These are phyloP conservation scores for Fusarium haematococcum DNA, from an alignment of 2,329 filamentous ascomycete species.

Conservation along the genomic window DNA sequence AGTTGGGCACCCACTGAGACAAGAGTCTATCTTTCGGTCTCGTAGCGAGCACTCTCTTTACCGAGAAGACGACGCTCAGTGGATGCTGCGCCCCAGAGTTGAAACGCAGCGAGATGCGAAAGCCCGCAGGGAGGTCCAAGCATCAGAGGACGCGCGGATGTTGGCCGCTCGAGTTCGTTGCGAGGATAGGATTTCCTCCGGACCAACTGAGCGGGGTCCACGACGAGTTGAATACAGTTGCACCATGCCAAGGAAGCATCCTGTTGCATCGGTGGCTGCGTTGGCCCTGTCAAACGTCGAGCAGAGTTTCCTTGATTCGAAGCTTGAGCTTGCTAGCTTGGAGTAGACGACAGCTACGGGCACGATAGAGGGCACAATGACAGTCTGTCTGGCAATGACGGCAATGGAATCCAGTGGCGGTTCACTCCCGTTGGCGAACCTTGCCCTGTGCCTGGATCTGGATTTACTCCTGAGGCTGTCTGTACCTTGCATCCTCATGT, in stretches of 20 bases:
- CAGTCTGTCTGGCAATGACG: not conserved
- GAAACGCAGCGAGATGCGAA: not conserved
- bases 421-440: constrained; percentile 18
- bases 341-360: not conserved
- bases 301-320: constrained; percentile 8
- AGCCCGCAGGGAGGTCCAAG: constrained; percentile 15
- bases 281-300: constrained; percentile 16
- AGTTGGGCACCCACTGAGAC: not conserved
- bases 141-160: constrained; percentile 8
- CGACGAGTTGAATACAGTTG: not conserved
- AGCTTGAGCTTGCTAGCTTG: constrained; percentile 1
- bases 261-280: constrained; percentile 6
- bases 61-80: not conserved
- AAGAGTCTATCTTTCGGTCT: not conserved
- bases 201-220: constrained; percentile 2
- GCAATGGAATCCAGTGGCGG: constrained; percentile 34
- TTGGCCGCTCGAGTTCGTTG: not conserved
- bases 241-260: not conserved
- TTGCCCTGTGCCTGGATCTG: constrained; percentile 31
- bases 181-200: constrained; percentile 2
- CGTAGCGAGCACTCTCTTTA: constrained; percentile 12
- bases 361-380: constrained; percentile 13
- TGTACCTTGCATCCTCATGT: constrained; percentile 12
- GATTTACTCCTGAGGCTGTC: not conserved
- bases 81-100: constrained; percentile 3